phyloP scores from a whole-genome alignment of 768 basidiomycete genomes.

The Paxillus rubicundulus region DNA sequence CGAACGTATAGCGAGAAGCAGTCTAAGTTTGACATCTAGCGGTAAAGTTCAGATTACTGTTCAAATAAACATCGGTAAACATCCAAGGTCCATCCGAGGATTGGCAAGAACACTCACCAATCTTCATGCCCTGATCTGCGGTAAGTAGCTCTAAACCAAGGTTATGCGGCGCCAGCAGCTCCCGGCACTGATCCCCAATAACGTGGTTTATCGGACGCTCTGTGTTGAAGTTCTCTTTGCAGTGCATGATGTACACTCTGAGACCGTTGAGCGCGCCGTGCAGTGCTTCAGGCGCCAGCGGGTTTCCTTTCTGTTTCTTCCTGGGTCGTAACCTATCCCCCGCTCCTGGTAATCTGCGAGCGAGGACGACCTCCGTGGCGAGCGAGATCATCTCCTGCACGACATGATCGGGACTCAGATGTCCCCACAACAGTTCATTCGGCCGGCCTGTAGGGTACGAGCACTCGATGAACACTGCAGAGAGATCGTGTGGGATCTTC shows the following conservation, averaged over 20 bases:
- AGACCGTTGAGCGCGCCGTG: conserved; percentile 56
- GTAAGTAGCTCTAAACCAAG: conserved; percentile 72
- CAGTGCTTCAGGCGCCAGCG: conserved; percentile 43
- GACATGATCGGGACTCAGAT: conserved; percentile 80
- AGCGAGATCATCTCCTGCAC: conserved; percentile 69
- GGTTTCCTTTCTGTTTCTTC: conserved; percentile 39
- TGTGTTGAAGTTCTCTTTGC: conserved; percentile 68
- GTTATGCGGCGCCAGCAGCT: conserved; percentile 54
- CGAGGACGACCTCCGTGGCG: conserved; percentile 62
- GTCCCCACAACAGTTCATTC: conserved; percentile 73
- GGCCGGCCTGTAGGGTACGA: conserved; percentile 77
- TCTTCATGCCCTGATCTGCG: conserved; percentile 77
- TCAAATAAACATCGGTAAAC: conserved; percentile 4
- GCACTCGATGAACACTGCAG: conserved; percentile 92
- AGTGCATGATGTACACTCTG: conserved; percentile 79
- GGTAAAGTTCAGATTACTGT: conserved; percentile 36
- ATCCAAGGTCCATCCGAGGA: background rate
- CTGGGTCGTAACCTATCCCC: conserved; percentile 15
- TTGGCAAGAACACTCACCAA: conserved; percentile 51
- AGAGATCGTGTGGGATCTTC: conserved; percentile 65
- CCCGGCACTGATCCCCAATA: conserved; percentile 71
- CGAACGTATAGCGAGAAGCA: too few relatives aligned
- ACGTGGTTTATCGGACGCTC: conserved; percentile 57
- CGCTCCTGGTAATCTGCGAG: conserved; percentile 35
- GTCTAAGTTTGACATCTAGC: too few relatives aligned